These are phyloP conservation scores for Melaleuca alternifolia DNA, from an alignment of 345 rosid species.

Conservation along the genomic window DNA sequence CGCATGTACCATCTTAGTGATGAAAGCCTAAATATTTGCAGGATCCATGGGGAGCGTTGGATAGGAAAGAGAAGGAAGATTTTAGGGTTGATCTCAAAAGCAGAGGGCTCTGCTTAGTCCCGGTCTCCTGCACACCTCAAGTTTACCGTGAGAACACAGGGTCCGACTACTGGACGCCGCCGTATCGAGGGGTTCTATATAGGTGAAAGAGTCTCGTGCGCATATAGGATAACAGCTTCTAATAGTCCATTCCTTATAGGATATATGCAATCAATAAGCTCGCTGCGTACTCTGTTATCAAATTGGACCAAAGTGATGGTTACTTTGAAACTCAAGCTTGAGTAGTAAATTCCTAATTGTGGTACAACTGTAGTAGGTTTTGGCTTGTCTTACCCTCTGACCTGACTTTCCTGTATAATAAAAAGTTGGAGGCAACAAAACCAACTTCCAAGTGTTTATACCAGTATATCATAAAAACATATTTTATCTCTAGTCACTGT, in stretches of 20 bases:
- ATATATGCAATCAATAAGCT: background rate
- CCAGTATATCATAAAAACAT: background rate
- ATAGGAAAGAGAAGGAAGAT: slow-evolving; percentile 46
- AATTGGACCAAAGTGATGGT: background rate
- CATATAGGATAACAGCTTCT: background rate
- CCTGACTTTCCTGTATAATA: background rate
- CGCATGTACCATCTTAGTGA: background rate
- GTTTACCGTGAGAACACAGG: slow-evolving; percentile 55
- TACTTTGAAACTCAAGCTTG: background rate
- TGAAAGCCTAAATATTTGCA: slow-evolving; percentile 4
- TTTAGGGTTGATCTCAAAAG: slow-evolving; percentile 44
- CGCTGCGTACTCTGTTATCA: background rate
- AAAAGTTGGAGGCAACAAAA: background rate
- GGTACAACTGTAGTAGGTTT: background rate
- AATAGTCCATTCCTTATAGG: background rate
- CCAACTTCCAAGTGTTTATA: background rate
- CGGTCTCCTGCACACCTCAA: slow-evolving; percentile 52
- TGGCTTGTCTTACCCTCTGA: background rate
- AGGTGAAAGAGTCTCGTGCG: slow-evolving; percentile 13
- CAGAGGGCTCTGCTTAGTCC: slow-evolving; percentile 83
- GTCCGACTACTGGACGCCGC: slow-evolving; percentile 77
- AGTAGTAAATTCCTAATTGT: background rate
- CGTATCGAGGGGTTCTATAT: slow-evolving; percentile 66
- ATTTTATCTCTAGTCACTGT: background rate
- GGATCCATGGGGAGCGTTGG: slow-evolving; percentile 75